Base-by-base conservation (phyloP, 179 eudicot genomes). In the Nepenthes alata region DNA sequence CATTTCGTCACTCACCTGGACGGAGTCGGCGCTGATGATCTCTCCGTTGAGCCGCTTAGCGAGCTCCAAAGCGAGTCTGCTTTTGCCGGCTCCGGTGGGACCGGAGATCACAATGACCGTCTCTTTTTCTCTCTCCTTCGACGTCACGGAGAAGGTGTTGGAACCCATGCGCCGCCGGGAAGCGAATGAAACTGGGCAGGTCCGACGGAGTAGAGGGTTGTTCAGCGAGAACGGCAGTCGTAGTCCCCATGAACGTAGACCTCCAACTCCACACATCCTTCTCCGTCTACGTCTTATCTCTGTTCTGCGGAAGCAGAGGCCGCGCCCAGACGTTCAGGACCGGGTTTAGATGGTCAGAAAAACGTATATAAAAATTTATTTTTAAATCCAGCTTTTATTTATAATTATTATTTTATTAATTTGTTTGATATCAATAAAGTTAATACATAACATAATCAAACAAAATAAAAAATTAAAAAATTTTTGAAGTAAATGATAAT, bases 81-180 rank as follows among this genome's bases (percentile, higher is more conserved):
- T 78, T 78, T 91, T 91, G 0, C 98, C 98, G 63, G 96, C 83
- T 9, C 98, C 96, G 37, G 98, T 91, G 48, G 98, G 98, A 2
- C 98, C 98, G 2, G 95, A 84, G 25, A 91, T 91, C 37, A 91
- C 96, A 0, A 89, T 80, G 10, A 91, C 86, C 62, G 81, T 91
- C 67, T 78, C 64, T 63, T 85, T 85, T 37, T 41, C 45, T 10
- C 15, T 59, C 36, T 37, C 12, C 41, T 37, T 11, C 47, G 66
- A 37, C 63, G 68, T 52, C 37, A 52, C 57, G 36, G 71, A 67
- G 67, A 78, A 76, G 62, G 74, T 39, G 48, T 74, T 70, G 76
- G 79, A 52, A 68, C 61, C 34, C 45, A 71, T 50, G 67, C 75
- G 72, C 70, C 78, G 15, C 69, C 65, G 55, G 56, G 60, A 58